A percentile compares a stretch with the other conserved stretches of the same genome.
Conservation (phyloP, 768 basidiomycete species). For the Podaxis mareebaensis region DNA sequence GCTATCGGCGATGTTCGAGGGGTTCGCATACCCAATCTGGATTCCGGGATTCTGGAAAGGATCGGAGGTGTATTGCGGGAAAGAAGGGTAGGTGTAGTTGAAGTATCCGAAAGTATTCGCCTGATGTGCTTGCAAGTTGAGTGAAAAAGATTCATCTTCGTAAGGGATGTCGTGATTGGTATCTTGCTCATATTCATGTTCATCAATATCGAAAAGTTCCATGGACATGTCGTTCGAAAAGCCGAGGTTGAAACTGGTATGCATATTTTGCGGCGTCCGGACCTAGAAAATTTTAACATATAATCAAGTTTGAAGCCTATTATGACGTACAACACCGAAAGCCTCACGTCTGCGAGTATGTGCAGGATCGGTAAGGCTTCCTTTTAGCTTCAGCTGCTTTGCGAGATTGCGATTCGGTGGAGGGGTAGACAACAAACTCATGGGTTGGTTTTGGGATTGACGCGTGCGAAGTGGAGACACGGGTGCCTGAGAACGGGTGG, state of each 20-base stretch:
- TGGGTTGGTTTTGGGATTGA: conserved; percentile 32
- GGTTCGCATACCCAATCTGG: conserved; percentile 24
- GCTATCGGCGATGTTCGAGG: conserved; percentile 39
- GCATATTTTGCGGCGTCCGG: conserved; percentile 31
- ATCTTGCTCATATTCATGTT: conserved; percentile 57
- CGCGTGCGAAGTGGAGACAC: conserved; percentile 37
- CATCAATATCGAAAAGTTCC: conserved; percentile 75
- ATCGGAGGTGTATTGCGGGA: conserved; percentile 31
- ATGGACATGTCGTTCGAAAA: conserved; percentile 44
- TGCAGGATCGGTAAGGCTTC: conserved; percentile 73
- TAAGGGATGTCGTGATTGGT: conserved; percentile 32
- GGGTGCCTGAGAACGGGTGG: conserved; percentile 26
- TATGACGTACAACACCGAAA: conserved; percentile 37
- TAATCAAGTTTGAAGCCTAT: conserved; percentile 22
- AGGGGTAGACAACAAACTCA: conserved; percentile 56
- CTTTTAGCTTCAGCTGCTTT: conserved; percentile 62
- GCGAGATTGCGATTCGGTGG: conserved; percentile 63
- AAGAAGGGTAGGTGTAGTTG: conserved; percentile 28
- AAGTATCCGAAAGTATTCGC: conserved; percentile 36
- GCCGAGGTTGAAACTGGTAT: conserved; percentile 33
- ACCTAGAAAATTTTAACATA: conserved; percentile 26
- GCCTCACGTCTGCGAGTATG: conserved; percentile 47
- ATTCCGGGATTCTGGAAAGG: conserved; percentile 37
- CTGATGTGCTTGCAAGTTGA: conserved; percentile 31
- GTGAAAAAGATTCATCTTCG: conserved; percentile 39